Percentiles rank a stretch among this genome's conserved stretches.
Evolutionary conservation across 75 land plant genomes (phyloP).

Genomic region (Chamaecyparis obtusa): DNA sequence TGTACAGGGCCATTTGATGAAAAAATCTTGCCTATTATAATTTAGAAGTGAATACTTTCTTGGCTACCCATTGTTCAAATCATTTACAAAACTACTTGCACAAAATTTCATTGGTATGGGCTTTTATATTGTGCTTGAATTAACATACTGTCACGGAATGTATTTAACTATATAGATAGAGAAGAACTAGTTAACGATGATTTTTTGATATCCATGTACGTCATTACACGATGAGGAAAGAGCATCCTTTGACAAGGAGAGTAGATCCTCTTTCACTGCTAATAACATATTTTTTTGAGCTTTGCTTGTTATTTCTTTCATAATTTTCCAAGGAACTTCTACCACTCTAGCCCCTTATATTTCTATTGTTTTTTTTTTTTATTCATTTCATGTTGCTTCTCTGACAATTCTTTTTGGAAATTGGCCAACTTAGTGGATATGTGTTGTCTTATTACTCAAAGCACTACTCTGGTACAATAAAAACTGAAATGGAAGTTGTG

Average conservation of each 20-base stretch:
- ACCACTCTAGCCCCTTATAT: not conserved
- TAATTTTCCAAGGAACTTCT: not conserved
- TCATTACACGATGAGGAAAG: not conserved
- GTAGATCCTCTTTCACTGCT: not conserved
- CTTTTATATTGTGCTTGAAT: no score
- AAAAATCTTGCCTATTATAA: not conserved
- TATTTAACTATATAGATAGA: not conserved
- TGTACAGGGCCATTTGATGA: no score
- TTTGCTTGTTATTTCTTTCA: not conserved
- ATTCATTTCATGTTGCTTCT: not conserved
- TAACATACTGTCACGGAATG: not conserved
- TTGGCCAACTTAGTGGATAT: no score
- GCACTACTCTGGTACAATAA: not conserved
- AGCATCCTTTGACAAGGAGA: not conserved
- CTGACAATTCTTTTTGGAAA: not conserved
- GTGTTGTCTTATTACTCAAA: no score
- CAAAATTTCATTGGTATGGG: not conserved
- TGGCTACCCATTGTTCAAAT: not conserved
- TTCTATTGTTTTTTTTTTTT: not conserved
- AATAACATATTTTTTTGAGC: not conserved
- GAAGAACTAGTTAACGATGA: not conserved
- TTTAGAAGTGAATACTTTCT: not conserved
- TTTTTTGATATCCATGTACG: no score
- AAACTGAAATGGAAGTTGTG: not conserved
- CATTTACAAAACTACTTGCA: not conserved